Percentiles rank a stretch among this genome's conserved stretches.
These are phyloP conservation scores for Neonectria ditissima DNA, from an alignment of 2,329 filamentous ascomycete species.

Conservation along the genomic window DNA sequence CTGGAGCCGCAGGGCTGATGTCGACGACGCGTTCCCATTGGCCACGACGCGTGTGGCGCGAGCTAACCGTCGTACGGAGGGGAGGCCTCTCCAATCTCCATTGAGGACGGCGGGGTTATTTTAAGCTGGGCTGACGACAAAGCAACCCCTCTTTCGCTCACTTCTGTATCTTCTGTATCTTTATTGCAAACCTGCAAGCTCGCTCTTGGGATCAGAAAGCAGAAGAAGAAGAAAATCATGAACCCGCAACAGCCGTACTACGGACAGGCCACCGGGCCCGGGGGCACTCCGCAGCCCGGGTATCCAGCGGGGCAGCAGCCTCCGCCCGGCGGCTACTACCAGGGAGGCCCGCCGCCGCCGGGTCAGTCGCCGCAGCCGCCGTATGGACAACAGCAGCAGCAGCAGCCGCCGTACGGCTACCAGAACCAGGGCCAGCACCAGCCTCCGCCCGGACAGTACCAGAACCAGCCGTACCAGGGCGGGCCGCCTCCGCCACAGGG, in stretches of 20 bases:
- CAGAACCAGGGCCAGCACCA: slow-evolving; percentile 2
- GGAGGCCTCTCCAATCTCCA: neutral
- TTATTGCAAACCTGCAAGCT: no score
- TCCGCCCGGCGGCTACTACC: slow-evolving; percentile 23
- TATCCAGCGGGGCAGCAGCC: slow-evolving; percentile 32
- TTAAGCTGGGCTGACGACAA: neutral
- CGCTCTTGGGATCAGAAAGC: no score
- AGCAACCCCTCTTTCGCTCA: slow-evolving; percentile 5
- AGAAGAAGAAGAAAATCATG: slow-evolving; percentile 19
- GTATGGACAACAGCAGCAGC: slow-evolving; percentile 26
- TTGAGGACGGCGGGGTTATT: neutral
- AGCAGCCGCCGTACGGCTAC: slow-evolving; percentile 20
- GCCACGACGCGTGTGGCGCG: neutral
- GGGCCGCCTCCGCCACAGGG: neutral
- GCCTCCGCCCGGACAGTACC: slow-evolving; percentile 9
- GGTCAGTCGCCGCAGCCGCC: slow-evolving; percentile 30
- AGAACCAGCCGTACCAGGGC: slow-evolving; percentile 1
- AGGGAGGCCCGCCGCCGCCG: slow-evolving; percentile 20
- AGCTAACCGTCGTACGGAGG: neutral
- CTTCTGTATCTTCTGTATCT: no score
- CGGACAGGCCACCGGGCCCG: slow-evolving; percentile 29
- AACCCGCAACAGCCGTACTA: slow-evolving; percentile 38
- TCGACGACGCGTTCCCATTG: neutral
- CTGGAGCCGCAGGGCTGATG: neutral
- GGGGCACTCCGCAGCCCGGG: slow-evolving; percentile 14